Base-by-base conservation (phyloP, 805 yeast genomes). In the Spathaspora girioi region DNA sequence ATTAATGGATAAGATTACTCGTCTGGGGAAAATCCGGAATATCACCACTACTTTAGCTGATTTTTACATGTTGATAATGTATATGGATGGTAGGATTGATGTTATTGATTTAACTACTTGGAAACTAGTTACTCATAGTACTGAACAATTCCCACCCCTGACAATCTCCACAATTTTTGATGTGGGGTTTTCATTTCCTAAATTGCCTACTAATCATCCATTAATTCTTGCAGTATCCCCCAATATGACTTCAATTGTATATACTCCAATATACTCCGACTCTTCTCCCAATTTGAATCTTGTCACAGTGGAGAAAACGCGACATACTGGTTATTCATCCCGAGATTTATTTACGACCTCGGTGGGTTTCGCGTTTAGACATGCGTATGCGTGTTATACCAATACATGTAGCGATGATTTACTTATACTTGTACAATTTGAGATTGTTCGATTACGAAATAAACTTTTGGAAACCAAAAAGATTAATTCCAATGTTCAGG, bases 361-460 rank as follows among this genome's bases (percentile, higher is more conserved):
- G 0, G 83, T 81, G 1, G 84, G 82, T 0, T 66, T 89, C 47
- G 89, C 96, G 0, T 73, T 79, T 27, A 68, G 83, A 6, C 90
- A 87, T 63, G 82, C 94, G 0, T 76, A 78, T 50, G 81, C 91
- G 0, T 88, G 92, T 58, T 87, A 84, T 64, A 76, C 83, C 45
- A 86, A 80, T 48, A 70, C 81, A 8, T 78, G 81, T 50, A 77
- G 86, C 3, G 96, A 89, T 59, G 97, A 90, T 58, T 64, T 90
- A 49, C 68, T 86, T 38, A 77, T 80, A 1, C 69, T 86, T 1
- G 74, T 84, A 14, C 81, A 81, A 58, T 56, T 63, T 1, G 84
- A 83, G 53, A 57, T 83, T 11, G 53, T 52, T 38, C 53, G 70
- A 40, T 52, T 66, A 52, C 23, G 46, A 49, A 11, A 45, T 60